A percentile compares a stretch with the other conserved stretches of the same genome.
These are phyloP conservation scores for Stygiomarasmius scandens DNA, from an alignment of 1,284 basidiomycete species.

Conservation along the genomic window DNA sequence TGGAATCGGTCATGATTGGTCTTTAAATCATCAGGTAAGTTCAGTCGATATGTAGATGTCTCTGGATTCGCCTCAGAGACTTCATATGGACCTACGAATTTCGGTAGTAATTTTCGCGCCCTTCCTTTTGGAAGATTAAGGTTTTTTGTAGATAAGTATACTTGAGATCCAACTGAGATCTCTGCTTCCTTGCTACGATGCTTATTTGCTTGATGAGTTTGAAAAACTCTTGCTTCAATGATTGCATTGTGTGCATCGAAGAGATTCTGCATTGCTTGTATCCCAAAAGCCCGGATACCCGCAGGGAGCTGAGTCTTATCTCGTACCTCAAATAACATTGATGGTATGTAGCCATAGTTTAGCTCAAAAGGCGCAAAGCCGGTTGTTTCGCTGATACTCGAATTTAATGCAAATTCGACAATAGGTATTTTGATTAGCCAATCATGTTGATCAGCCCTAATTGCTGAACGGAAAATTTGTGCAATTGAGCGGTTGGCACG, in stretches of 20 bases:
- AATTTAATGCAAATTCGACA: slow-evolving; percentile 29
- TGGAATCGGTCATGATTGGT: slow-evolving; percentile 16
- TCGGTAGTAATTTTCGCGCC: slow-evolving; percentile 21
- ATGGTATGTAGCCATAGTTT: slow-evolving; percentile 19
- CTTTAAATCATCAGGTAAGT: slow-evolving; percentile 20
- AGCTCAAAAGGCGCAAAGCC: slow-evolving; percentile 31
- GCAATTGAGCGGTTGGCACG: slow-evolving; percentile 27
- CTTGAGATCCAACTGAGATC: slow-evolving; percentile 16
- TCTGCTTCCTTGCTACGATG: background rate
- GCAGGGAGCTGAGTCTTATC: background rate
- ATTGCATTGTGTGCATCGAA: slow-evolving; percentile 20
- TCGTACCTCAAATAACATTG: slow-evolving; percentile 1
- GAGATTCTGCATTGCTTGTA: slow-evolving; percentile 4
- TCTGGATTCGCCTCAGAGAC: slow-evolving; percentile 12
- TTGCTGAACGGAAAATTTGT: slow-evolving; percentile 29
- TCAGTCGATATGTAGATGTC: slow-evolving; percentile 17
- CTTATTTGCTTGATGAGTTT: slow-evolving; percentile 19
- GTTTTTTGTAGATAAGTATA: slow-evolving; percentile 26
- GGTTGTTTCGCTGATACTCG: slow-evolving; percentile 20
- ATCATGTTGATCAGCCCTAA: slow-evolving; percentile 24
- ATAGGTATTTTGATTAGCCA: slow-evolving; percentile 25
- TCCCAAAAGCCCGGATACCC: slow-evolving; percentile 5
- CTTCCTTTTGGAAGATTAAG: slow-evolving; percentile 21
- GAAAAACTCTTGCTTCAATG: slow-evolving; percentile 18
- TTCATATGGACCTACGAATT: slow-evolving; percentile 24